Evolutionary conservation across 2,329 filamentous ascomycete genomes (phyloP).

Genomic region (Fusarium concolor): DNA sequence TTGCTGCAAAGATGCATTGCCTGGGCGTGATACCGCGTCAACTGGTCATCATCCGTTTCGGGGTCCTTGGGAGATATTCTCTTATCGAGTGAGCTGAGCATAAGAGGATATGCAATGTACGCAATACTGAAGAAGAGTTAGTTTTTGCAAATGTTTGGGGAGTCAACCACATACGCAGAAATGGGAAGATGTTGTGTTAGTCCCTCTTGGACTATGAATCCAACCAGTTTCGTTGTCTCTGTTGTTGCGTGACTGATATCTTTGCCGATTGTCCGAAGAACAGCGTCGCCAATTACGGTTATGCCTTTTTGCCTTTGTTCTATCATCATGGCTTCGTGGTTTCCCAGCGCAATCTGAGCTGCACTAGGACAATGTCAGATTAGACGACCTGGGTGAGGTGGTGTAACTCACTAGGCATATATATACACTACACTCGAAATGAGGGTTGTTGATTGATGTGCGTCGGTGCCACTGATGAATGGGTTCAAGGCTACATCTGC

Average conservation of each 20-base stretch:
- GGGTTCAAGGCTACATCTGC: slow-evolving; percentile 1
- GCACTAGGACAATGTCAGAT: background rate
- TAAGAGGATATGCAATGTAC: slow-evolving; percentile 21
- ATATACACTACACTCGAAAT: slow-evolving; percentile 32
- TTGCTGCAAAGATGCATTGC: slow-evolving; percentile 23
- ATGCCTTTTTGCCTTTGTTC: slow-evolving; percentile 32
- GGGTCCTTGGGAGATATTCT: background rate
- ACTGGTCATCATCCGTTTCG: fast-evolving
- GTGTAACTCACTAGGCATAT: slow-evolving; percentile 18
- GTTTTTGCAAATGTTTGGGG: fast-evolving
- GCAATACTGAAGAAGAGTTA: background rate
- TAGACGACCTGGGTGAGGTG: fast-evolving
- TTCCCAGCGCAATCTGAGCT: slow-evolving; percentile 23
- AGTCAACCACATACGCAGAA: background rate
- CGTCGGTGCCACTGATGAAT: background rate
- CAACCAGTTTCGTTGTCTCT: slow-evolving; percentile 11
- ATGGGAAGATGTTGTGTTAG: slow-evolving; percentile 15
- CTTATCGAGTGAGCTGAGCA: slow-evolving; percentile 19
- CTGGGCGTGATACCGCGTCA: slow-evolving; percentile 10
- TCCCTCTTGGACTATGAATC: slow-evolving; percentile 4
- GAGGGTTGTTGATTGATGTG: slow-evolving; percentile 11
- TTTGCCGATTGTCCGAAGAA: slow-evolving; percentile 14
- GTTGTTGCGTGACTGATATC: slow-evolving; percentile 8
- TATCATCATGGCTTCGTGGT: slow-evolving; percentile 27
- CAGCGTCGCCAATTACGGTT: slow-evolving; percentile 10